Percentiles rank a stretch among this genome's conserved stretches.
Evolutionary conservation across 2,329 filamentous ascomycete species (phyloP).

Genomic region (Diatrype stigma): DNA sequence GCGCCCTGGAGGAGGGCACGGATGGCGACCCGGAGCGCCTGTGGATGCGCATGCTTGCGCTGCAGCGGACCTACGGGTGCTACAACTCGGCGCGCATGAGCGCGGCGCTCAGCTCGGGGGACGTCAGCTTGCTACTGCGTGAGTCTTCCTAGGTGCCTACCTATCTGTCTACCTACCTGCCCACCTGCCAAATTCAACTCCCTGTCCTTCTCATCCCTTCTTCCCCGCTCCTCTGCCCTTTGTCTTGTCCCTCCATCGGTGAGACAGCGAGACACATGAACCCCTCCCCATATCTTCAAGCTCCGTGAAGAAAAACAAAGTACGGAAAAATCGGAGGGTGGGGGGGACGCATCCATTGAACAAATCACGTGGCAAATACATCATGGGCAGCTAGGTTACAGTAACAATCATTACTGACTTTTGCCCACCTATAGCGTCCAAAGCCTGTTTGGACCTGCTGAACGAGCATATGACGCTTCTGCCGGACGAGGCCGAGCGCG

Average conservation of each 20-base stretch:
- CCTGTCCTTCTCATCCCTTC: no score
- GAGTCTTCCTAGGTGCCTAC: slow-evolving; percentile 19
- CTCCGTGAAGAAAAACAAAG: no score
- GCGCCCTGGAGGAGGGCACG: slow-evolving; percentile 29
- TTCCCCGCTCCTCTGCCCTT: no score
- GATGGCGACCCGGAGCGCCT: slow-evolving; percentile 37
- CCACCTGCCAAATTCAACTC: slow-evolving; percentile 5
- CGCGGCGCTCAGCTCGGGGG: slow-evolving; percentile 39
- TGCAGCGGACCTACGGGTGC: slow-evolving; percentile 43
- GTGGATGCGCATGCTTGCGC: slow-evolving; percentile 45
- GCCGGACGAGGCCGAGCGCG: slow-evolving; percentile 22
- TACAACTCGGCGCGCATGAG: slow-evolving; percentile 47
- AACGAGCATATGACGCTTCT: slow-evolving; percentile 28
- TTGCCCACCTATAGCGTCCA: slow-evolving; percentile 24
- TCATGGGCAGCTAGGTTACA: no score
- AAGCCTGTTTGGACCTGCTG: slow-evolving; percentile 27
- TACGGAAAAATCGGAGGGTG: no score
- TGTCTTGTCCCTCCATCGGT: no score
- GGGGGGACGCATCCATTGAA: no score
- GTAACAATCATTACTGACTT: no score
- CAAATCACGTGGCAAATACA: slow-evolving; percentile 5
- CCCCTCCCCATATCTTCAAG: no score
- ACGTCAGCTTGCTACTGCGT: slow-evolving; percentile 41
- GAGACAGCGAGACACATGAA: no score
- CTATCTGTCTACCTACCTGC: background rate